phyloP scores from a whole-genome alignment of 352 stramenopile genomes.

The Globisporangium rhizosaccharum region DNA sequence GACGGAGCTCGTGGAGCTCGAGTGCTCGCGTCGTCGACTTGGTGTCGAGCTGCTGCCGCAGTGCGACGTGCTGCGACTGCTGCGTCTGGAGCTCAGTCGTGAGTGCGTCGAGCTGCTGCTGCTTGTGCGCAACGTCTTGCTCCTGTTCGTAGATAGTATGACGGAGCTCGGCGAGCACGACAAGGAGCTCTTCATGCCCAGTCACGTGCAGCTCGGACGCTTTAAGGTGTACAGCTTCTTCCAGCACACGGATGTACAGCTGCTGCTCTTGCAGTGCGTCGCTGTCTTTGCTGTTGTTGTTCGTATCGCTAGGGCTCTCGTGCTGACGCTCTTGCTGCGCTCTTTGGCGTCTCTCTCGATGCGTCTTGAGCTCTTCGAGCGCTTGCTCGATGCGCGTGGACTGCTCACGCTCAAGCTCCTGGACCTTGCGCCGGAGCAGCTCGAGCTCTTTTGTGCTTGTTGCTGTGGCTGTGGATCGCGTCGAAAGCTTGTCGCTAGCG shows the following conservation, averaged over 20 bases:
- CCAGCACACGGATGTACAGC: constrained; percentile 69
- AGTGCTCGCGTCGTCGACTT: constrained; percentile 18
- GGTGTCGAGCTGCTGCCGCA: constrained; percentile 16
- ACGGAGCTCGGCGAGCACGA: constrained; percentile 68
- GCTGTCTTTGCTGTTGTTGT: constrained; percentile 1
- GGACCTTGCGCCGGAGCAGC: constrained; percentile 26
- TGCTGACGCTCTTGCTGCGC: constrained; percentile 25
- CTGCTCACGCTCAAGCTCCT: constrained; percentile 28
- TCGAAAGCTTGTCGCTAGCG: not conserved
- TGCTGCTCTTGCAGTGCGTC: constrained; percentile 31
- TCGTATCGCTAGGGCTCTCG: constrained; percentile 26
- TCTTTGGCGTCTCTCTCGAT: constrained; percentile 16
- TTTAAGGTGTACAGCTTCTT: constrained; percentile 72
- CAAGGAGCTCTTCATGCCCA: constrained; percentile 67
- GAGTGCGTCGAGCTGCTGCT: constrained; percentile 2
- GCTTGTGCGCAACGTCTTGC: constrained; percentile 37
- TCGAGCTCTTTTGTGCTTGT: constrained; percentile 18
- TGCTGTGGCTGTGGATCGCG: not conserved
- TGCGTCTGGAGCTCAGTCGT: constrained; percentile 24
- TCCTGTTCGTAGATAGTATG: constrained; percentile 78
- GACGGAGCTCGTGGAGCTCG: constrained; percentile 13
- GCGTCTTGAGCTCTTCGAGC: constrained; percentile 23
- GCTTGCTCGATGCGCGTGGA: constrained; percentile 14
- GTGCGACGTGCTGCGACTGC: constrained; percentile 15
- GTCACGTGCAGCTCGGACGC: constrained; percentile 60